phyloP scores from a whole-genome alignment of 306 rosid genomes.

The Luffa acutangula region DNA sequence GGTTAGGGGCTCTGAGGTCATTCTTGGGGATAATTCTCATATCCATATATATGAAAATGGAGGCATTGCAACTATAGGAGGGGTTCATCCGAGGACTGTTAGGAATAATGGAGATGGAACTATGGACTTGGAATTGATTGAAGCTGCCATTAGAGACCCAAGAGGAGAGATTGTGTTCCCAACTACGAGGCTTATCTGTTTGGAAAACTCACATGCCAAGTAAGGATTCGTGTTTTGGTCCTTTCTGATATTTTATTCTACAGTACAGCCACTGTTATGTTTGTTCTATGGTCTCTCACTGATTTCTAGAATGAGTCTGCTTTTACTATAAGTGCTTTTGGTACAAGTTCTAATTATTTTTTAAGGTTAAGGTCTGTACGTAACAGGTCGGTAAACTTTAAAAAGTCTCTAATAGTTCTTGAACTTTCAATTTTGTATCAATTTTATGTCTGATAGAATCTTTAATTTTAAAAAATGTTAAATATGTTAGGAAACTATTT shows the following conservation, averaged over 20 bases:
- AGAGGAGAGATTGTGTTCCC: conserved; percentile 50
- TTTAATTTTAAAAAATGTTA: no score
- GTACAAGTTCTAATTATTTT: neutral
- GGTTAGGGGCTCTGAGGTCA: conserved; percentile 81
- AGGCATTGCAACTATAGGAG: conserved; percentile 82
- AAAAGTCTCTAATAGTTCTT: neutral
- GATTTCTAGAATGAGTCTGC: neutral
- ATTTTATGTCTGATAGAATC: neutral
- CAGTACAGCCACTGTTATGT: neutral
- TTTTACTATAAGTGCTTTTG: neutral
- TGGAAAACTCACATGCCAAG: conserved; percentile 93
- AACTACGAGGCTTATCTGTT: conserved; percentile 79
- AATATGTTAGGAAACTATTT: neutral
- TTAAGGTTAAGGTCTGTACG: neutral
- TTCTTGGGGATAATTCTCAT: conserved; percentile 73
- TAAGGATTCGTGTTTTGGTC: conserved; percentile 19
- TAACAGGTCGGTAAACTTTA: no score
- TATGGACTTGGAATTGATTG: conserved; percentile 62
- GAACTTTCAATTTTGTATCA: no score
- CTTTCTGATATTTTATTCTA: neutral
- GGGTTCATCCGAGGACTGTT: conserved; percentile 72
- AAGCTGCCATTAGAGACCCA: conserved; percentile 74
- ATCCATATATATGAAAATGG: conserved; percentile 80
- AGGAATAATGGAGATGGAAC: conserved; percentile 76
- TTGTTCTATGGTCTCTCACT: neutral